Percentiles rank a stretch among this genome's conserved stretches.
These are phyloP conservation scores for Boletellus sp. DNA, from an alignment of 1,284 basidiomycete genomes.

Conservation along the genomic window DNA sequence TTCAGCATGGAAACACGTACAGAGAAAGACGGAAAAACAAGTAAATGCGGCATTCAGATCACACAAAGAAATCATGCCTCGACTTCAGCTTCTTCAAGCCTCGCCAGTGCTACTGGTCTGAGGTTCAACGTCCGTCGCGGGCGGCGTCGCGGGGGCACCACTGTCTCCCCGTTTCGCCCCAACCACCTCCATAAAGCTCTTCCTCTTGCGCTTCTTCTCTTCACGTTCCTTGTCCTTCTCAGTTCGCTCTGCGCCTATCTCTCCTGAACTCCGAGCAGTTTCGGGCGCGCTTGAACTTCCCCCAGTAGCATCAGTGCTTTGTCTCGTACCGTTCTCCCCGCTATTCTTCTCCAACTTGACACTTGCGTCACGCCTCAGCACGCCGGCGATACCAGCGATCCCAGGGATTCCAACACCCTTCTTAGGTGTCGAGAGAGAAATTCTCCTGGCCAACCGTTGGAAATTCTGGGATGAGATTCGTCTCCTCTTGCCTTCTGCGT, in stretches of 20 bases:
- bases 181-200: constrained; percentile 35
- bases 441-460: constrained; percentile 69
- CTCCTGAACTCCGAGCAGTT: constrained; percentile 36
- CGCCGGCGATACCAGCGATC: constrained; percentile 29
- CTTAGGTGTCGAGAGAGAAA: constrained; percentile 63
- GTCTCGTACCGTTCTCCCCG: constrained; percentile 23
- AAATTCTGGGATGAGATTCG: constrained; percentile 80
- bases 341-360: constrained; percentile 34
- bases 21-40: constrained; percentile 3
- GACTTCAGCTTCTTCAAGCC: constrained; percentile 12
- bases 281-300: constrained; percentile 30
- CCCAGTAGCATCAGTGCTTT: constrained; percentile 28
- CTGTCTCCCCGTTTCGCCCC: constrained; percentile 23
- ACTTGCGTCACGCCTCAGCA: constrained; percentile 32
- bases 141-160: constrained; percentile 8
- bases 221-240: constrained; percentile 47
- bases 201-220: constrained; percentile 51
- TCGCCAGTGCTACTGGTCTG: constrained; percentile 14
- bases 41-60: constrained; percentile 5
- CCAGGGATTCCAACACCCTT: constrained; percentile 54
- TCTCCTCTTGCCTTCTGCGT: constrained; percentile 70
- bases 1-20: constrained; percentile 7
- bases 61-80: constrained; percentile 2
- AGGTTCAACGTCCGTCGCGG: constrained; percentile 16
- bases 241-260: constrained; percentile 50